Evolutionary conservation across 2,329 filamentous ascomycete species (phyloP).

Genomic region (Neonectria sp.): DNA sequence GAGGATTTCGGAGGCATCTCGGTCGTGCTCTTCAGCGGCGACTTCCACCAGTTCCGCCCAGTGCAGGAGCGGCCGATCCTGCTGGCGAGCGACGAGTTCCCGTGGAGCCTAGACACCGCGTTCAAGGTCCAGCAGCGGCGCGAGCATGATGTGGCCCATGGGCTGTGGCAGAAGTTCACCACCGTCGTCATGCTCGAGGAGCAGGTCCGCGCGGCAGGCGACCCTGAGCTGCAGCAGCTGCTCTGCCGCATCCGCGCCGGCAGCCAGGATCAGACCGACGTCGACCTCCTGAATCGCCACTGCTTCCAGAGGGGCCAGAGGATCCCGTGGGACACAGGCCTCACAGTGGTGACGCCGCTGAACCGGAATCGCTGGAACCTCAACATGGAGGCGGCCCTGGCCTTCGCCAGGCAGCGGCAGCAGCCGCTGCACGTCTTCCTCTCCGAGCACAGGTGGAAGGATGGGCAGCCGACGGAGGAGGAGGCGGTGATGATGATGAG

Average conservation of each 20-base stretch:
- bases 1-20: neutral
- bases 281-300: neutral
- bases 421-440: neutral
- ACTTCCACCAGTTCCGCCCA: too few relatives aligned
- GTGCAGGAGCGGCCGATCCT: too few relatives aligned
- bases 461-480: slow-evolving; percentile 7
- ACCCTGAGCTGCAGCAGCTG: too few relatives aligned
- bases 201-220: too few relatives aligned
- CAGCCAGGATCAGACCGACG: neutral
- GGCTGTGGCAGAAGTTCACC: too few relatives aligned
- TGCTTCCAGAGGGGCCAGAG: neutral
- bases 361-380: slow-evolving; percentile 6
- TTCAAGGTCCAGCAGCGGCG: too few relatives aligned
- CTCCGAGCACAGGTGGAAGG: neutral
- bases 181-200: too few relatives aligned
- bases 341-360: slow-evolving; percentile 10
- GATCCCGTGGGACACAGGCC: neutral
- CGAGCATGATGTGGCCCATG: too few relatives aligned
- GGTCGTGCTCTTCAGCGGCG: too few relatives aligned
- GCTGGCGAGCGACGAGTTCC: too few relatives aligned
- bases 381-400: neutral
- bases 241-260: neutral
- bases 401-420: neutral
- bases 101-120: too few relatives aligned
- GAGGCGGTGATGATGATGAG: slow-evolving; percentile 18